Evolutionary conservation across 2,329 filamentous ascomycete species (phyloP).

Genomic region (Rhexocercosporidium sp.): DNA sequence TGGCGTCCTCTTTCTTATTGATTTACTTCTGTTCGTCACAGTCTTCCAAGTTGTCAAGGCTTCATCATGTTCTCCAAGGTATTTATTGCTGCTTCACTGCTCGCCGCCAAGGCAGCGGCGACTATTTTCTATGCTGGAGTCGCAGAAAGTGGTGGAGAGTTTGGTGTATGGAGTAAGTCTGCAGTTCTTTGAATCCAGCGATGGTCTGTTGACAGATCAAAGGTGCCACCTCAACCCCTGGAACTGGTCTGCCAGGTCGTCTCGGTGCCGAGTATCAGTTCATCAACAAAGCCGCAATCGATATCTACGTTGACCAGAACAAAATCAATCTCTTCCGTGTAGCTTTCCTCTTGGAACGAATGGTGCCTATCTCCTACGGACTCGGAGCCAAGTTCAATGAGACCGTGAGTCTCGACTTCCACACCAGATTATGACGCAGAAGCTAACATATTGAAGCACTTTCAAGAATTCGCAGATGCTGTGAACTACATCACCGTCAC

Average conservation of each 20-base stretch:
- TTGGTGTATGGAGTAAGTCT: constrained; percentile 49
- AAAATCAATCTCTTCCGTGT: constrained; percentile 55
- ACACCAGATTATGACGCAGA: background rate
- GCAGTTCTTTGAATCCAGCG: background rate
- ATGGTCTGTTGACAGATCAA: background rate
- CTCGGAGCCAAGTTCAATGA: constrained; percentile 56
- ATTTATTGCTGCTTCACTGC: constrained; percentile 22
- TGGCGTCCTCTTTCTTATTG: background rate
- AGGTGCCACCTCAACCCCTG: constrained; percentile 41
- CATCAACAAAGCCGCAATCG: constrained; percentile 51
- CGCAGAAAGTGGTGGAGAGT: constrained; percentile 53
- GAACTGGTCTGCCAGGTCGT: constrained; percentile 53
- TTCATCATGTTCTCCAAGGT: constrained; percentile 31
- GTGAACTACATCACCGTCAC: constrained; percentile 56
- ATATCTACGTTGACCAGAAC: constrained; percentile 52
- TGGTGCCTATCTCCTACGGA: constrained; percentile 52
- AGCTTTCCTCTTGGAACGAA: constrained; percentile 56
- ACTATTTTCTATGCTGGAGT: constrained; percentile 56
- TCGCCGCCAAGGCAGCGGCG: constrained; percentile 38
- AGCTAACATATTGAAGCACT: constrained; percentile 44
- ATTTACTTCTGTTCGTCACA: background rate
- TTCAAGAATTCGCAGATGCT: constrained; percentile 50
- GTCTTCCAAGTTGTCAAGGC: background rate
- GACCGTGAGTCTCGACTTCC: constrained; percentile 39
- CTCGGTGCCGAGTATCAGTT: constrained; percentile 57